A percentile compares a stretch with the other conserved stretches of the same genome.
phyloP scores from a whole-genome alignment of 1,139 yeast species.

The Debaryomyces singareniensis region DNA sequence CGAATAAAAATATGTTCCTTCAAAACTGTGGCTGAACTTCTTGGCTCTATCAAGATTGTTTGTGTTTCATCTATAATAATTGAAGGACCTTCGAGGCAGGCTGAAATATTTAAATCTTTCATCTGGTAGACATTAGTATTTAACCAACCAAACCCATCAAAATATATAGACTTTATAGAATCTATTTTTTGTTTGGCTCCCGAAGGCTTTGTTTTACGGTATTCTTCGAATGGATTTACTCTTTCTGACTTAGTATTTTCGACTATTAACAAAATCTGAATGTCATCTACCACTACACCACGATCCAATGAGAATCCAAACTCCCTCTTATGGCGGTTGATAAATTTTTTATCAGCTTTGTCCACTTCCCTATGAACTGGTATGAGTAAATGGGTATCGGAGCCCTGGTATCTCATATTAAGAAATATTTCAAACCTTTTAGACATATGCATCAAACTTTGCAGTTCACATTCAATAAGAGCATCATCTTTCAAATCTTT shows the following conservation, averaged over 20 bases:
- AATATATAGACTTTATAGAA: slow-evolving; percentile 17
- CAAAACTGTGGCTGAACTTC: slow-evolving; percentile 56
- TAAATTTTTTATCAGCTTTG: slow-evolving; percentile 22
- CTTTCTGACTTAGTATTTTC: slow-evolving; percentile 23
- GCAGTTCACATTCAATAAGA: slow-evolving; percentile 24
- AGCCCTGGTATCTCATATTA: slow-evolving; percentile 79
- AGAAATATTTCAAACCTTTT: slow-evolving; percentile 53
- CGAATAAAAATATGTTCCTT: slow-evolving; percentile 42
- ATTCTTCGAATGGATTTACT: slow-evolving; percentile 31
- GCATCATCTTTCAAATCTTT: slow-evolving; percentile 20
- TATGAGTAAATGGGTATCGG: slow-evolving; percentile 80
- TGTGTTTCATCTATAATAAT: slow-evolving; percentile 82
- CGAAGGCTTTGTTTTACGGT: slow-evolving; percentile 7
- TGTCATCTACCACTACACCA: slow-evolving; percentile 70
- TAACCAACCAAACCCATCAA: slow-evolving; percentile 37
- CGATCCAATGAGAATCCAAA: slow-evolving; percentile 39
- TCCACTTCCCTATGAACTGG: slow-evolving; percentile 15
- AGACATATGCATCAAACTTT: slow-evolving; percentile 18
- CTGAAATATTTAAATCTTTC: slow-evolving; percentile 47
- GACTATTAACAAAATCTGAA: slow-evolving; percentile 48
- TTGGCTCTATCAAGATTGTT: slow-evolving; percentile 75
- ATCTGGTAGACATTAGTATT: slow-evolving; percentile 49
- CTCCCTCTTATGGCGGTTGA: slow-evolving; percentile 28
- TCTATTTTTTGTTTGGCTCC: slow-evolving; percentile 4
- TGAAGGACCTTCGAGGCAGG: slow-evolving; percentile 65